Evolutionary conservation across 495 filamentous ascomycete species (phyloP).

Genomic region (Hyaloscypha bicolor): DNA sequence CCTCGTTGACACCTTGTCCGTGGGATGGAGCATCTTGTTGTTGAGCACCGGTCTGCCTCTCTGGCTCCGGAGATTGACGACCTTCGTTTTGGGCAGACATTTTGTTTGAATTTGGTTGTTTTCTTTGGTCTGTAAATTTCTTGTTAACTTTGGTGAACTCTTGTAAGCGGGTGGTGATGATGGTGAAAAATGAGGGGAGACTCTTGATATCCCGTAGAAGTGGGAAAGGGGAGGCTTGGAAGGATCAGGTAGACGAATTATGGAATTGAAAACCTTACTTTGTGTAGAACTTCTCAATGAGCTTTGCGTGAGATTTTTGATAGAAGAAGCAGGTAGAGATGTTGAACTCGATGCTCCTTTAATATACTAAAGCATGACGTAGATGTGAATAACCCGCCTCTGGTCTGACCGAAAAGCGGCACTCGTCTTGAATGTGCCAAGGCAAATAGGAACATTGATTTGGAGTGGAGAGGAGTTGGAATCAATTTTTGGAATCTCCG

Average conservation of each 20-base stretch:
- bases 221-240: neutral
- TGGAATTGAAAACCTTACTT: constrained; percentile 13
- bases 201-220: neutral
- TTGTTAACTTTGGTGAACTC: neutral
- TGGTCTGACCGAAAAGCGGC: too few relatives aligned
- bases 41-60: constrained; percentile 67
- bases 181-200: neutral
- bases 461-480: too few relatives aligned
- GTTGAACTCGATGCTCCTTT: constrained; percentile 8
- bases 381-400: neutral
- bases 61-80: constrained; percentile 81
- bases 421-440: too few relatives aligned
- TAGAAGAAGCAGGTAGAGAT: constrained; percentile 2
- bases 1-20: constrained; percentile 48
- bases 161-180: neutral
- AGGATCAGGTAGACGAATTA: neutral
- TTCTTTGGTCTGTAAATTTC: constrained; percentile 1
- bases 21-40: constrained; percentile 44
- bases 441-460: too few relatives aligned
- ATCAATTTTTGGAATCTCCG: too few relatives aligned
- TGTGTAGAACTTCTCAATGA: constrained; percentile 11
- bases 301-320: neutral
- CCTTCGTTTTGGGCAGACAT: constrained; percentile 66
- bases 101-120: constrained; percentile 25
- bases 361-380: constrained; percentile 9